Conservation (phyloP, 805 yeast genomes). For the Saturnispora diversa region DNA sequence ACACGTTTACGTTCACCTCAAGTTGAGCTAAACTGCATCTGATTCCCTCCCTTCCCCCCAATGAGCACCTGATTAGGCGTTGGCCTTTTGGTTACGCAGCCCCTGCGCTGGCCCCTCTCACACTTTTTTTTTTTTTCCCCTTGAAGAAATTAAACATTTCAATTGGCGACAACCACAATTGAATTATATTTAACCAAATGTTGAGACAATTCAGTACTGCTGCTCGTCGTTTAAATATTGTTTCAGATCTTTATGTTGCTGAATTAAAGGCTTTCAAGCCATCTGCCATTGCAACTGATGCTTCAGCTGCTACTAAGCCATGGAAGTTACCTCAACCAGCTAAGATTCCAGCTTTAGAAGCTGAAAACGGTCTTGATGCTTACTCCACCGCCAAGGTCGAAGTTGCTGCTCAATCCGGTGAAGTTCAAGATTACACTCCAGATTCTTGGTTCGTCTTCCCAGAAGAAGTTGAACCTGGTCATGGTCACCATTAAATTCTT, state of each 20-base stretch:
- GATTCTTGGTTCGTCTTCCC: conserved; percentile 80
- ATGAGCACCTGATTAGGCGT: no score
- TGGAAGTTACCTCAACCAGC: conserved; percentile 83
- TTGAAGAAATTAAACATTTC: background rate
- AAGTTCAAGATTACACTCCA: conserved; percentile 40
- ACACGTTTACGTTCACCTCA: no score
- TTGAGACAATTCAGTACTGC: conserved; percentile 24
- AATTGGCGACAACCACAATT: background rate
- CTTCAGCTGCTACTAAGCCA: conserved; percentile 70
- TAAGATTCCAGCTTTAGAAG: conserved; percentile 61
- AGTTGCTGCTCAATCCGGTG: conserved; percentile 46
- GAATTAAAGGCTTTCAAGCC: conserved; percentile 89
- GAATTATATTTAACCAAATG: conserved; percentile 5
- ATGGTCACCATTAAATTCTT: conserved; percentile 21
- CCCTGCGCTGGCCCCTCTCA: background rate
- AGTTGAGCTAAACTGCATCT: no score
- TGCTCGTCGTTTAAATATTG: conserved; percentile 38
- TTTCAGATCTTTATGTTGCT: conserved; percentile 78
- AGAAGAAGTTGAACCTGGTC: conserved; percentile 46
- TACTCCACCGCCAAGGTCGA: conserved; percentile 72
- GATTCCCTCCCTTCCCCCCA: no score
- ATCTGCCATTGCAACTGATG: conserved; percentile 64
- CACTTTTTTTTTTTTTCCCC: background rate
- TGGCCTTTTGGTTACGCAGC: conserved; percentile 2
- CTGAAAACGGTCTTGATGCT: conserved; percentile 53